phyloP scores from a whole-genome alignment of 164 flowering plant species.

The Chloranthus sessilifolius region DNA sequence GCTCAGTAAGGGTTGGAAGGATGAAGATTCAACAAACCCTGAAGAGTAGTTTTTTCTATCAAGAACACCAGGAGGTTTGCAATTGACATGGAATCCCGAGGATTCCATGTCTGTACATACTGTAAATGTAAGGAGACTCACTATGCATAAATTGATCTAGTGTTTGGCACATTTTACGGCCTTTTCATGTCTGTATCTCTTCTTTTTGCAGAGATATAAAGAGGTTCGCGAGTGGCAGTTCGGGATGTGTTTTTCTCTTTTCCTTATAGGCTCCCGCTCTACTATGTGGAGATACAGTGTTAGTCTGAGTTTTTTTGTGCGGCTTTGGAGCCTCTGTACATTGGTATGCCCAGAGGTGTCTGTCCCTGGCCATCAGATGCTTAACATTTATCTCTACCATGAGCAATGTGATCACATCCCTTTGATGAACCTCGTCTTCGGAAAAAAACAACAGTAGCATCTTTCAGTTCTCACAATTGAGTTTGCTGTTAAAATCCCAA shows the following conservation, averaged over 20 bases:
- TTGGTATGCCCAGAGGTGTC: constrained; percentile 12
- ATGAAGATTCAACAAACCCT: constrained; percentile 49
- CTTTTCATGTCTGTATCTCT: neutral
- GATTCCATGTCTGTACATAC: constrained; percentile 32
- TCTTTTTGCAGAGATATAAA: constrained; percentile 36
- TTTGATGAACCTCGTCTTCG: too few species aligned
- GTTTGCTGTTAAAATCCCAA: too few species aligned
- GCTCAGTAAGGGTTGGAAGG: constrained; percentile 86
- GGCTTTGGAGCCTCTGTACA: constrained; percentile 20
- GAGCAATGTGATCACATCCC: constrained; percentile 31
- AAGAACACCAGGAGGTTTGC: constrained; percentile 2
- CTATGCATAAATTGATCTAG: too few species aligned
- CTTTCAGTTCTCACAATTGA: too few species aligned
- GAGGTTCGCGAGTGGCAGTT: constrained; percentile 22
- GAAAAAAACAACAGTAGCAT: too few species aligned
- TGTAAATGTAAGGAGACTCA: constrained; percentile 59
- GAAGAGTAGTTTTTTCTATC: constrained; percentile 15
- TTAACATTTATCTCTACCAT: constrained; percentile 8
- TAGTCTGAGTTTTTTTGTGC: constrained; percentile 19
- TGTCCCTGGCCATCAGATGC: constrained; percentile 15
- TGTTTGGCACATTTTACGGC: too few species aligned
- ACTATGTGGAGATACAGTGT: too few species aligned
- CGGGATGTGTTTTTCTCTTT: constrained; percentile 36
- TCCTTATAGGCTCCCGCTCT: too few species aligned
- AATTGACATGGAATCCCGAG: constrained; percentile 3